Evolutionary conservation across 2,329 filamentous ascomycete species (phyloP), one percentile per base, ranked within the genome.

Genomic region (Pyricularia pennisetigena): DNA sequence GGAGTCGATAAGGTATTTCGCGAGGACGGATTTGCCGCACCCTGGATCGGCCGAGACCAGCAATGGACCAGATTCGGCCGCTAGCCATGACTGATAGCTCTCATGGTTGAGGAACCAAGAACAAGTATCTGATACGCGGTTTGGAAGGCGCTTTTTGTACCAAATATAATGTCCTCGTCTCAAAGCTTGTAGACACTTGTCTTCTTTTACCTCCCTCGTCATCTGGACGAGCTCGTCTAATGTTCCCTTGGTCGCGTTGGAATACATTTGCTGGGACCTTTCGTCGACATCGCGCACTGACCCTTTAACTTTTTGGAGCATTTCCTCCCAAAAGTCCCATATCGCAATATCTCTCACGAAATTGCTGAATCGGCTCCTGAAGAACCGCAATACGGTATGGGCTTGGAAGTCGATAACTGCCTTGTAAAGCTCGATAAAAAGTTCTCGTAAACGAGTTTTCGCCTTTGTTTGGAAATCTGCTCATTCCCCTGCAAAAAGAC

Each of bases 11-110:
- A 80, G 73, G 63, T 74, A 75, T 62, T 73, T 76, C 9, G 78
- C 74, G 49, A 80, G 66, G 54, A 76, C 77, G 0, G 78, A 80
- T 69, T 80, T 80, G 2, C 78, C 77, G 66, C 76, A 80, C 0
- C 78, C 78, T 28, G 78, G 78, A 69, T 79, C 78, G 2, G 76
- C 78, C 1, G 79, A 74, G n/a, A 80, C 73, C 30, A 78, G 71
- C 7, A 81, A 69, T 0, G 74, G 72, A 0, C 74, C 75, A 0
- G 74, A 75, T 0, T 73, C 71, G 9, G 72, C 64, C 3, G 69
- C 63, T 23, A 74, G 35, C 78, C 78, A 80, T 0, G 20, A 6
- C 16, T 71, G 68, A 68, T 75, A 80, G 49, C 72, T 66, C 0
- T 71, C 28, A 61, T 80, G 75, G 0, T 71, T 16, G 16, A 78